These are phyloP conservation scores for Colletotrichum sp. DNA, from an alignment of 2,329 filamentous ascomycete genomes.

Conservation along the genomic window DNA sequence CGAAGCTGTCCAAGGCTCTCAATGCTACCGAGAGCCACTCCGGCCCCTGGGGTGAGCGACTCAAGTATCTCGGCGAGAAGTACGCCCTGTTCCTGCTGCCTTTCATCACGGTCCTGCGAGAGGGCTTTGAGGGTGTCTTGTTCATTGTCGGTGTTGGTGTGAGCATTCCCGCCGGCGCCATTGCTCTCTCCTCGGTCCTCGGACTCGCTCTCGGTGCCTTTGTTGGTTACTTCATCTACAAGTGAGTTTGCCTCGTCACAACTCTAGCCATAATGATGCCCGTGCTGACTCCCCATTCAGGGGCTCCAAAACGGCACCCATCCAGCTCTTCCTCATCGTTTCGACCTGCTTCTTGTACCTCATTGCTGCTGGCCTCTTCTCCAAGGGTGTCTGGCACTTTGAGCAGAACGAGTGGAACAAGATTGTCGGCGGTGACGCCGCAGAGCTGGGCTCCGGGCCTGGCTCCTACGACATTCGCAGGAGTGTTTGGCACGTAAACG, in stretches of 20 bases:
- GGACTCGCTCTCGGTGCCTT: slow-evolving; percentile 67
- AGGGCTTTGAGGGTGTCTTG: slow-evolving; percentile 80
- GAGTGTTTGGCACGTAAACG: slow-evolving; percentile 84
- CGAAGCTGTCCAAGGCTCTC: slow-evolving; percentile 66
- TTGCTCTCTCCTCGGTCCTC: slow-evolving; percentile 72
- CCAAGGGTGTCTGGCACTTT: slow-evolving; percentile 74
- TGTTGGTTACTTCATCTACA: slow-evolving; percentile 75
- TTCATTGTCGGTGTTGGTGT: slow-evolving; percentile 80
- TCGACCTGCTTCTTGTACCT: slow-evolving; percentile 84
- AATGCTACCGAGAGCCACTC: not conserved
- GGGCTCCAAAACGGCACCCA: slow-evolving; percentile 33
- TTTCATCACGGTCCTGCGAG: slow-evolving; percentile 78
- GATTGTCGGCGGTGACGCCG: slow-evolving; percentile 59
- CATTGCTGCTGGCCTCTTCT: slow-evolving; percentile 81
- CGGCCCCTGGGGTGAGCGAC: slow-evolving; percentile 9
- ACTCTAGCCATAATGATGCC: too few species aligned
- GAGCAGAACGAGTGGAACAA: slow-evolving; percentile 69
- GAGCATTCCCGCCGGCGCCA: slow-evolving; percentile 68
- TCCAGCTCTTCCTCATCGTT: slow-evolving; percentile 75
- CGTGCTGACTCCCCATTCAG: slow-evolving; percentile 47
- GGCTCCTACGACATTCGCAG: slow-evolving; percentile 79
- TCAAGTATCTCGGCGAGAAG: slow-evolving; percentile 53
- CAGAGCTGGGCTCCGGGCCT: slow-evolving; percentile 59
- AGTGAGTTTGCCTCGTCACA: slow-evolving; percentile 45
- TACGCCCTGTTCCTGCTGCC: slow-evolving; percentile 81